Conservation (phyloP, 2,329 filamentous ascomycete genomes). For the Diaporthe citri region DNA sequence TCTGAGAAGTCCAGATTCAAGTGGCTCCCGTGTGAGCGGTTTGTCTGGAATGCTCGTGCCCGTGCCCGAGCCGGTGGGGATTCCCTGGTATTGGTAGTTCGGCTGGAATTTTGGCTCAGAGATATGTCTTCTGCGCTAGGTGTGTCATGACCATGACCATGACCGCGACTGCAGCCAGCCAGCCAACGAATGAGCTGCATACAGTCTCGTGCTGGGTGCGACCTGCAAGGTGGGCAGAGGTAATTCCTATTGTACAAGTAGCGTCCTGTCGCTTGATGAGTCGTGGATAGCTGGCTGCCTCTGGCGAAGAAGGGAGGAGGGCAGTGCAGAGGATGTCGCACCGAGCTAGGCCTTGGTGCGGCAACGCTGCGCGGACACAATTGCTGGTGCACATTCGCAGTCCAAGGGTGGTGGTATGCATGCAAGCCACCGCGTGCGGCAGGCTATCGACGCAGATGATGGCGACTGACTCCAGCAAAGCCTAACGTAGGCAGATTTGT, state of each 20-base stretch:
- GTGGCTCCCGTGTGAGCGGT: conserved; percentile 14
- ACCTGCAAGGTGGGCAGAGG: not conserved
- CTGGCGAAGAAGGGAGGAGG: not conserved
- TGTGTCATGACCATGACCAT: conserved; percentile 15
- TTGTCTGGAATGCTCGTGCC: conserved; percentile 19
- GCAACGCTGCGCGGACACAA: not conserved
- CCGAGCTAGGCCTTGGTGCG: not conserved
- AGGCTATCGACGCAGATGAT: not conserved
- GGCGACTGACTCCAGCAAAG: not conserved
- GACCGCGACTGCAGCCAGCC: not conserved
- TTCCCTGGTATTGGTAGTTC: not conserved
- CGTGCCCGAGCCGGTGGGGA: conserved; percentile 3
- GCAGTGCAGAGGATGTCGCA: not conserved
- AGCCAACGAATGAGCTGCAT: not conserved
- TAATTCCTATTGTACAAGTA: not conserved
- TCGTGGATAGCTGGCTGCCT: not conserved
- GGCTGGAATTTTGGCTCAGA: conserved; percentile 20
- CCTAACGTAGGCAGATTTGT: not conserved
- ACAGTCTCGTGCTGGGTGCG: not conserved
- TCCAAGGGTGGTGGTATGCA: conserved; percentile 6
- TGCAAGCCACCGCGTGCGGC: not conserved
- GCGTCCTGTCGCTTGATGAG: not conserved
- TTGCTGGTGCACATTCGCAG: not conserved
- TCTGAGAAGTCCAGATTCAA: conserved; percentile 20
- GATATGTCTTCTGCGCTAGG: not conserved